These are phyloP conservation scores for Candida mattraensis DNA, from an alignment of 805 yeast species.

Conservation along the genomic window DNA sequence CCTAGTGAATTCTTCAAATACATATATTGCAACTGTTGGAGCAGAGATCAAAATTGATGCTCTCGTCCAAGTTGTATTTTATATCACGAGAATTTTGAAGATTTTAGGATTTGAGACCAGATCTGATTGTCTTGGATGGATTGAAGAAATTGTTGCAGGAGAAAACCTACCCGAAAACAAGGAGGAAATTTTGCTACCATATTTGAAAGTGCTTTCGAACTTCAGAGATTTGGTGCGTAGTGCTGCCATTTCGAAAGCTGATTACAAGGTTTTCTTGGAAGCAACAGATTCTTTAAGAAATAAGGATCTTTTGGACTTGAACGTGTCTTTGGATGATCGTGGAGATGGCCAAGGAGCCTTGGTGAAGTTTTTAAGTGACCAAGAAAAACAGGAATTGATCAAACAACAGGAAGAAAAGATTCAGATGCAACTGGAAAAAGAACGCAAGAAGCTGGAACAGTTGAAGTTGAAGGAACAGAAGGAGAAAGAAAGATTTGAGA, in stretches of 20 bases:
- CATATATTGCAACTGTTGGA: conserved; percentile 59
- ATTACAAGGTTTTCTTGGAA: conserved; percentile 53
- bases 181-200: conserved; percentile 80
- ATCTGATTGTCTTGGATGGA: conserved; percentile 80
- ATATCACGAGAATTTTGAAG: conserved; percentile 67
- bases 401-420: conserved; percentile 60
- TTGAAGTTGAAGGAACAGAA: conserved; percentile 60
- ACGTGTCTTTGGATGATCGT: conserved; percentile 88
- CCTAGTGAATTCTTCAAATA: conserved; percentile 68
- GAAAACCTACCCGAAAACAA: conserved; percentile 24
- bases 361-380: conserved; percentile 71
- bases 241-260: conserved; percentile 63
- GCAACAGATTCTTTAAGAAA: conserved; percentile 76
- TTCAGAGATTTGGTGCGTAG: conserved; percentile 83
- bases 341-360: conserved; percentile 74
- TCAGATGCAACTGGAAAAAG: conserved; percentile 38
- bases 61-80: conserved; percentile 59
- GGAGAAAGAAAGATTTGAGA: conserved; percentile 60
- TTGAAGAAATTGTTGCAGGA: conserved; percentile 35
- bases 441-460: conserved; percentile 54
- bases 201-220: conserved; percentile 68
- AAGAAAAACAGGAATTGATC: conserved; percentile 67
- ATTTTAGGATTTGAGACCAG: conserved; percentile 77
- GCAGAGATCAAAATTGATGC: conserved; percentile 63
- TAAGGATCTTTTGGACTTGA: conserved; percentile 66